A percentile compares a stretch with the other conserved stretches of the same genome.
phyloP scores from a whole-genome alignment of 2,329 filamentous ascomycete genomes.

The Colletotrichum kahawae region DNA sequence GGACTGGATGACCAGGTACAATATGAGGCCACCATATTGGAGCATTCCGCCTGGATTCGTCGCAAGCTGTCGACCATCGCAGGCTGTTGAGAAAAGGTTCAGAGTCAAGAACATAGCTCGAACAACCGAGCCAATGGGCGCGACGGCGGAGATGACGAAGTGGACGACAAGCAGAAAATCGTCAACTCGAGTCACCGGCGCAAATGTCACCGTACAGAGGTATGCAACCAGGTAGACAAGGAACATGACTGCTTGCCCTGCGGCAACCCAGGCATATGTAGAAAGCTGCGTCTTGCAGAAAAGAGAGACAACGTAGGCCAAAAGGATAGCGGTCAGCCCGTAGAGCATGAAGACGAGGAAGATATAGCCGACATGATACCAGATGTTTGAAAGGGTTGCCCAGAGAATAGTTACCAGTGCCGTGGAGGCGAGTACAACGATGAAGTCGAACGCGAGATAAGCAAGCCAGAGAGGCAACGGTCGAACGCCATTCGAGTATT shows the following conservation, averaged over 20 bases:
- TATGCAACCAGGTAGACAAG: conserved; percentile 75
- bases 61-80: conserved; percentile 67
- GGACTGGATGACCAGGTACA: conserved; percentile 80
- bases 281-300: conserved; percentile 80
- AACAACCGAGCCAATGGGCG: conserved; percentile 78
- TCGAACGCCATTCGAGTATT: conserved; percentile 91
- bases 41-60: conserved; percentile 73
- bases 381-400: conserved; percentile 65
- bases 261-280: conserved; percentile 83
- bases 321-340: conserved; percentile 76
- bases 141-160: conserved; percentile 75
- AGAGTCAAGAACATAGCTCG: conserved; percentile 77
- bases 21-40: conserved; percentile 82
- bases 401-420: conserved; percentile 74
- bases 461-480: conserved; percentile 85
- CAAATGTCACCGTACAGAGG: conserved; percentile 66
- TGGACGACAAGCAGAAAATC: conserved; percentile 70
- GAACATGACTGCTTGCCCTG: conserved; percentile 75
- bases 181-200: conserved; percentile 73
- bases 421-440: conserved; percentile 71
- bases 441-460: conserved; percentile 81
- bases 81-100: conserved; percentile 85
- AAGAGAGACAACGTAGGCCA: conserved; percentile 83
- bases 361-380: conserved; percentile 81
- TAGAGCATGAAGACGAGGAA: conserved; percentile 71